These are phyloP conservation scores for Crithidia bombi DNA, from an alignment of 208 protist genomes.

Conservation along the genomic window DNA sequence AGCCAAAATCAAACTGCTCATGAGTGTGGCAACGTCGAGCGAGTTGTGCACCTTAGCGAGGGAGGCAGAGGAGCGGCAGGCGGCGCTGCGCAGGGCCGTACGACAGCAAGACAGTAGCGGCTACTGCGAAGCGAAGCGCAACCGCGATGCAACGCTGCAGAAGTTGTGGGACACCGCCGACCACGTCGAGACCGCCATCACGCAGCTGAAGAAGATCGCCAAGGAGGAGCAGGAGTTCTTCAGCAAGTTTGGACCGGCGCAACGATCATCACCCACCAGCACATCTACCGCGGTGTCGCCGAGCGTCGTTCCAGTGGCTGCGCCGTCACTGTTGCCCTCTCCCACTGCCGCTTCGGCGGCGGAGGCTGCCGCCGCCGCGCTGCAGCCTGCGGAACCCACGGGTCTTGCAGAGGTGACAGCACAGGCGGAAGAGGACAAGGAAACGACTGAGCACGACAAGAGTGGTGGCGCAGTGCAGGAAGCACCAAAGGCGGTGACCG, in stretches of 20 bases:
- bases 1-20: slow-evolving; percentile 39
- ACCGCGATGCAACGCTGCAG: slow-evolving; percentile 44
- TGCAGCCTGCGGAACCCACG: too few relatives aligned
- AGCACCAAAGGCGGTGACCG: neutral
- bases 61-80: slow-evolving; percentile 49
- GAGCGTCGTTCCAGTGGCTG: neutral
- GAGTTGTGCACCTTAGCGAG: slow-evolving; percentile 36
- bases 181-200: slow-evolving; percentile 41
- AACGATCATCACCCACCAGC: neutral
- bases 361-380: neutral
- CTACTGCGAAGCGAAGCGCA: slow-evolving; percentile 43
- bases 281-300: neutral
- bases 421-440: neutral
- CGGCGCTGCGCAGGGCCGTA: slow-evolving; percentile 43
- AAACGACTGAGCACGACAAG: neutral
- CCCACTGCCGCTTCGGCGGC: neutral
- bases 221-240: slow-evolving; percentile 54
- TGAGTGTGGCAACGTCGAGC: slow-evolving; percentile 49
- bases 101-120: slow-evolving; percentile 39
- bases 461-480: neutral
- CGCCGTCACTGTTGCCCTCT: neutral
- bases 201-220: slow-evolving; percentile 45
- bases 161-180: slow-evolving; percentile 50
- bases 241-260: slow-evolving; percentile 28
- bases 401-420: too few relatives aligned